Conservation (phyloP, 176 grass and related monocot species). For the sorghum (Sorghum bicolor) region Sorghum_bicolor_NCBIv3 NC_012872.2:69207001-69207500, state of each 20-base stretch:
- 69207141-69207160: neutral
- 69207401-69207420: neutral
- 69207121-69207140: neutral
- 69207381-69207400: neutral
- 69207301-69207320: neutral
- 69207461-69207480: neutral
- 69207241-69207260: neutral
- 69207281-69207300: neutral
- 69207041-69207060: neutral
- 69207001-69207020: neutral
- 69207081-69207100: constrained; percentile 5
- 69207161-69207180: neutral
- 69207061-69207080: neutral
- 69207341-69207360: neutral
- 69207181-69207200: too few species aligned
- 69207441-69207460: neutral
- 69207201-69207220: neutral
- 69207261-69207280: neutral
- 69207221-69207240: neutral
- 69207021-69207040: neutral
- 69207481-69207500: neutral
- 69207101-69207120: neutral
- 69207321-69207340: neutral
- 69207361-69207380: neutral
- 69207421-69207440: neutral